These are phyloP conservation scores for Phytophthora podocarpi DNA, from an alignment of 352 stramenopile species.

Conservation along the genomic window DNA sequence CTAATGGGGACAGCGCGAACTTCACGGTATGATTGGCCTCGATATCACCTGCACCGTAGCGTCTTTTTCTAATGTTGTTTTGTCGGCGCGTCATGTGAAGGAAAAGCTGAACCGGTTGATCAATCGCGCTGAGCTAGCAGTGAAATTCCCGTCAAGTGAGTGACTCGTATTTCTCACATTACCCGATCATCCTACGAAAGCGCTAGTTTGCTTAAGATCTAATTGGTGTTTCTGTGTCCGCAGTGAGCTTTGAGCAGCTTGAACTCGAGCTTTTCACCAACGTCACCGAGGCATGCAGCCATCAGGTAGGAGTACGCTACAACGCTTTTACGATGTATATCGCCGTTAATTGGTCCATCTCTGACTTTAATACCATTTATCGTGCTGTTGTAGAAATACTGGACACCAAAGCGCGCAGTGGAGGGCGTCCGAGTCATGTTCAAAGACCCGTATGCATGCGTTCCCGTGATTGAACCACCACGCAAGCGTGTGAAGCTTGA, in stretches of 20 bases:
- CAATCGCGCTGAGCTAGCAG: conserved; percentile 82
- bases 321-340: background rate
- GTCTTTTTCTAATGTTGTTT: background rate
- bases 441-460: conserved; percentile 75
- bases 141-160: conserved; percentile 74
- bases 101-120: conserved; percentile 85
- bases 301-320: conserved; percentile 42
- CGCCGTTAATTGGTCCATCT: background rate
- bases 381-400: conserved; percentile 56
- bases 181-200: background rate
- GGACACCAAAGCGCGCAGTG: conserved; percentile 70
- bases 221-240: background rate
- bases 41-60: no score
- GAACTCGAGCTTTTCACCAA: conserved; percentile 83
- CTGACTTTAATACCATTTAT: background rate
- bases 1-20: conserved; percentile 68
- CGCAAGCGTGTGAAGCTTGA: conserved; percentile 73
- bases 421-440: conserved; percentile 83
- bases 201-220: background rate
- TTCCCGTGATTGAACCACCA: conserved; percentile 69
- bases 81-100: conserved; percentile 27
- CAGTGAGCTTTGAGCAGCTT: conserved; percentile 86
- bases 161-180: background rate
- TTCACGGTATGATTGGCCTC: conserved; percentile 61
- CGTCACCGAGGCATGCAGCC: conserved; percentile 59